Percentiles rank a stretch among this genome's conserved stretches.
Conservation (phyloP, 768 basidiomycete genomes). For the Suillus hirtellus region DNA sequence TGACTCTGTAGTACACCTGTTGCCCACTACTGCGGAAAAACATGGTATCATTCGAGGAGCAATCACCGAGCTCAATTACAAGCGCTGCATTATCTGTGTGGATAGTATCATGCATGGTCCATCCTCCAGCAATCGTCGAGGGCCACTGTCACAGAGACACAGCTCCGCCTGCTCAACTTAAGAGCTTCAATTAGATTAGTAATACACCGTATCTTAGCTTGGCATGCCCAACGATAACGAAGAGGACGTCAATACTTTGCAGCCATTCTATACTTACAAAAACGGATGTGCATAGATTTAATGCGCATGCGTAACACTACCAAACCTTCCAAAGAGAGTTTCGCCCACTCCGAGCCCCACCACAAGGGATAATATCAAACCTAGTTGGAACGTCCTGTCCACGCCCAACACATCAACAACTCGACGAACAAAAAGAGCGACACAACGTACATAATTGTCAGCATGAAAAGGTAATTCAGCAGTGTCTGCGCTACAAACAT, state of each 20-base stretch:
- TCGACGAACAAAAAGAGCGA: slow-evolving; percentile 6
- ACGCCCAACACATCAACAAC: slow-evolving; percentile 8
- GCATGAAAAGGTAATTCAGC: slow-evolving; percentile 70
- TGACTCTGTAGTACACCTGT: too few relatives aligned
- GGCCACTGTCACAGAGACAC: too few relatives aligned
- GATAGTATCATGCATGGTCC: too few relatives aligned
- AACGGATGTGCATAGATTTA: neutral
- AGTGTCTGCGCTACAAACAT: slow-evolving; percentile 55
- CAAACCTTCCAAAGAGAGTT: slow-evolving; percentile 55
- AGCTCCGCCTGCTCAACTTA: too few relatives aligned
- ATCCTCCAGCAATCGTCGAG: too few relatives aligned
- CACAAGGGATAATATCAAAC: slow-evolving; percentile 58
- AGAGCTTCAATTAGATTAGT: too few relatives aligned
- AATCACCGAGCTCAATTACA: too few relatives aligned
- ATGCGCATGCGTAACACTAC: slow-evolving; percentile 18
- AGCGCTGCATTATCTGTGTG: too few relatives aligned
- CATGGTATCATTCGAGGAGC: too few relatives aligned
- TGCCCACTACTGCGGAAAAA: too few relatives aligned
- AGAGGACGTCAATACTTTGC: neutral
- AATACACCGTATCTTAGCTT: neutral
- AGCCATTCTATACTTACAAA: neutral
- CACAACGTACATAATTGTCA: slow-evolving; percentile 58
- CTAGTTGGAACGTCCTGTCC: slow-evolving; percentile 64
- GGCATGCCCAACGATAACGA: neutral
- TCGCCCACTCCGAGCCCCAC: slow-evolving; percentile 69